Base-by-base conservation (phyloP, 805 yeast species). In the Starmerella geochares region DNA sequence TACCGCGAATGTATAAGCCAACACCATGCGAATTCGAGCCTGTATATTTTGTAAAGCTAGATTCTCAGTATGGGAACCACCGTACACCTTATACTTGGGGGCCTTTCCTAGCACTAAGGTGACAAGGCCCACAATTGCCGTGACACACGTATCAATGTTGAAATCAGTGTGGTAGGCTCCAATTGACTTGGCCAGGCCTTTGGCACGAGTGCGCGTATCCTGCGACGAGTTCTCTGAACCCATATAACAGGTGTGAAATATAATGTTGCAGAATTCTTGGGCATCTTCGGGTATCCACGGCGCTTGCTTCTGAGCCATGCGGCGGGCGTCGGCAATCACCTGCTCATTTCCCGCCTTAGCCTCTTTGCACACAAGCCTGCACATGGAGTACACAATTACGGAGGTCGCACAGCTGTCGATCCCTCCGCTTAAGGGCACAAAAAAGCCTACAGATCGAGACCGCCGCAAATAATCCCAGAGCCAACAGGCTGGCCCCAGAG, bases 401-500 rank as follows among this genome's bases (percentile, higher is more conserved):
- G 97, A 92, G 0, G 98, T 92, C 1, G 98, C 96, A 71, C 98
- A 94, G 31, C 95, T 84, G 64, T 92, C 99, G 55, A 92, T 90
- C 45, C 99, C 99, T 17, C 99, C 99, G 65, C 94, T 83, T 45
- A 92, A 71, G 0, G 99, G 97, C 41, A 92, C 71, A 67, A 92
- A 94, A 64, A 74, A 92, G 0, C 99, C 99, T 0, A 87, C 86
- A 46, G 92, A 84, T 57, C 78, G 78, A 58, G 94, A 86, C 56
- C 99, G 76, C 65, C 99, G 77, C 51, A 92, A 73, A 62, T 92
- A 92, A 66, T 92, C 99, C 99, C 99, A 92, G 55, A 92, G 67
- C 99, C 99, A 92, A 65, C 98, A 92, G 0, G 99, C 98, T 0
- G 99, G 99, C 0, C 99, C 99, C 39, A 85, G 71, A 0, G 97